Base-by-base conservation (phyloP, 495 filamentous ascomycete species). In the Bathelium albidoporum region DNA sequence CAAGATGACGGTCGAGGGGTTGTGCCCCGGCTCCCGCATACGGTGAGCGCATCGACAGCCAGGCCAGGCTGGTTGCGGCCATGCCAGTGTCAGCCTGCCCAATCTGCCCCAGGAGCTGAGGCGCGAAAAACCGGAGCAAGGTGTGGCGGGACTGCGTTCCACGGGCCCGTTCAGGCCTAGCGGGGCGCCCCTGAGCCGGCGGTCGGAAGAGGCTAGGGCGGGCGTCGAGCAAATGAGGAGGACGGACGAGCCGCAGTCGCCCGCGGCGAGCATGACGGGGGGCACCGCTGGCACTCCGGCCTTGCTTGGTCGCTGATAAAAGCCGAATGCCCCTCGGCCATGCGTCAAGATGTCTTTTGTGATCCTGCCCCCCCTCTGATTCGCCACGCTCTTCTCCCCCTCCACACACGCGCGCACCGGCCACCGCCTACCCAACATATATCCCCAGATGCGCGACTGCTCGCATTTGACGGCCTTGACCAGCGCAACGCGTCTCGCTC, bases 351-450 rank as follows among this genome's bases (percentile, higher is more conserved):
- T 11, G 49, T 55, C 49, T 55, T 55, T 55, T 55, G 20, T 55
- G 49, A 55, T 49, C 44, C 44, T 49, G 44, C 44, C 49, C 49
- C 26, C 24, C 20, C 49, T 55, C 49, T 55, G 49, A 55, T 55
- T 55, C 49, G 49, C 24, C 18, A 10, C 44, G 5, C 20, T 5
- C 11, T 49, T 22, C 20, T 49, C 44, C 44, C 44, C 44, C 20
- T n/a, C 18, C 14, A 10, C 20, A 22, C 12, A 22, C 20, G 14
- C 44, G 44, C 12, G 49, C 49, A 55, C 49, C 22, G 49, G 16
- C 49, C 49, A 55, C 49, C 49, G 9, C 49, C 24, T 20, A 18
- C n/a, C 22, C 22, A 20, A 20, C 44, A 49, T 49, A 16, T 5
- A 49, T 49, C 5, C 44, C 11, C 44, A 49, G 18, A 5, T 49